Conservation (phyloP, 345 rosid genomes). For the Odontarrhena argentea region DNA sequence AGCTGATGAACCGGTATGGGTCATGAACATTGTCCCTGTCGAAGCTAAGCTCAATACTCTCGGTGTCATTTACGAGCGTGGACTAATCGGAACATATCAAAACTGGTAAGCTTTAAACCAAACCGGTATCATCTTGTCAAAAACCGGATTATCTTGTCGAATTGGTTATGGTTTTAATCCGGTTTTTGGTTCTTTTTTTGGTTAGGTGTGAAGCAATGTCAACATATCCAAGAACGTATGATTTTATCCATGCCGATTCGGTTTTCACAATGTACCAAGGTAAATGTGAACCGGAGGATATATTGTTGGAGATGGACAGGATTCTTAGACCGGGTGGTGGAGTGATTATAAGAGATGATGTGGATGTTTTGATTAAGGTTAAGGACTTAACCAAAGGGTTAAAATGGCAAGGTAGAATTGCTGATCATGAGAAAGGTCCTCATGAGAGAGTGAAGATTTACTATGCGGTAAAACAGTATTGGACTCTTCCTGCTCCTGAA, state of each 20-base stretch:
- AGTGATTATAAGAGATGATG: conserved; percentile 85
- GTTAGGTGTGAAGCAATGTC: conserved; percentile 81
- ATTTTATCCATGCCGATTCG: conserved; percentile 79
- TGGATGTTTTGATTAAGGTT: conserved; percentile 63
- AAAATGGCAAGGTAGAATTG: conserved; percentile 80
- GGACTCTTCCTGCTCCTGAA: conserved; percentile 57
- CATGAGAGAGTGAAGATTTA: conserved; percentile 75
- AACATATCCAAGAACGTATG: conserved; percentile 94
- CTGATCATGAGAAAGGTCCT: conserved; percentile 80
- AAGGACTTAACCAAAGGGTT: conserved; percentile 61
- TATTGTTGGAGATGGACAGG: conserved; percentile 88
- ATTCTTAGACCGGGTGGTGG: conserved; percentile 84
- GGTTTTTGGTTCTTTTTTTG: neutral
- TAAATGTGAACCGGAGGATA: conserved; percentile 74
- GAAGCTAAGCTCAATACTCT: conserved; percentile 67
- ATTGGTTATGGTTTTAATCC: conserved; percentile 17
- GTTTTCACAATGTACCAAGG: conserved; percentile 67
- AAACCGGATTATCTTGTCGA: neutral
- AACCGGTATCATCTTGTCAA: neutral
- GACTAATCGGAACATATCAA: conserved; percentile 90
- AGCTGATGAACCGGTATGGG: conserved; percentile 78
- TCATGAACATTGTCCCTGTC: conserved; percentile 75
- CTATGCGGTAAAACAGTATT: conserved; percentile 73
- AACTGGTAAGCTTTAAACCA: conserved; percentile 57
- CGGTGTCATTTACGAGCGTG: conserved; percentile 85